Base-by-base conservation (phyloP, 257 asterid genomes). In the Scutellaria barbata region DNA sequence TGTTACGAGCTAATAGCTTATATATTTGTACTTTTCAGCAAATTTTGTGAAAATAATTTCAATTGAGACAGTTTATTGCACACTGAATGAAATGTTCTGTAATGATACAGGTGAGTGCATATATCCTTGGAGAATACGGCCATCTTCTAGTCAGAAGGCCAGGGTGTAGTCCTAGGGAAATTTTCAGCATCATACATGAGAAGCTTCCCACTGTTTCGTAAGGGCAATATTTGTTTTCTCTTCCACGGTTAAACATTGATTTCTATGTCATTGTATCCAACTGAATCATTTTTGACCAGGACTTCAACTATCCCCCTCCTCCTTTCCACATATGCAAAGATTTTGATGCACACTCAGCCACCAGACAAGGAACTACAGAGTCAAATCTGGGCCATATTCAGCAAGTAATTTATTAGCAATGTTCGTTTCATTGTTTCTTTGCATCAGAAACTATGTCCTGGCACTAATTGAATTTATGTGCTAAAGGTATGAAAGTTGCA, bases 191-290 rank as follows among this genome's bases (percentile, higher is more conserved):
- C 78, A 85, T 92, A 81, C 90, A 92, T 20, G 98, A 90, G 90
- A 92, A 92, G 87, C 95, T 88, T 75, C 98, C 98, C 71, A 82
- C 98, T 73, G 96, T 92, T 66, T 81, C 96, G 98, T 92, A 83
- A 86, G 96, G 75, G 60, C 85, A 78, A 84, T 66, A 87, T 87
- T 30, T 57, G 72, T 61, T 42, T 47, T 52, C 50, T 69, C 73
- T 55, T 75, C 70, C 78, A 42, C 54, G 74, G 30, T 54, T 63
- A 50, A 50, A 30, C 35, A 30, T 30, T 60, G 46, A 20, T 57
- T 55, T 71, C 73, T 68, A 51, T 79, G 54, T 57, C 18, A 40
- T 37, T 60, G 11, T 75, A 67, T 48, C 68, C 72, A 39, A 85
- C 37, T 18, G 41, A 72, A 72, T 76, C 66, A 61, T 60, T 62